Evolutionary conservation across 2,329 filamentous ascomycete genomes (phyloP), one percentile per base, ranked within the genome.

Genomic region (Xylariaceae sp.): DNA sequence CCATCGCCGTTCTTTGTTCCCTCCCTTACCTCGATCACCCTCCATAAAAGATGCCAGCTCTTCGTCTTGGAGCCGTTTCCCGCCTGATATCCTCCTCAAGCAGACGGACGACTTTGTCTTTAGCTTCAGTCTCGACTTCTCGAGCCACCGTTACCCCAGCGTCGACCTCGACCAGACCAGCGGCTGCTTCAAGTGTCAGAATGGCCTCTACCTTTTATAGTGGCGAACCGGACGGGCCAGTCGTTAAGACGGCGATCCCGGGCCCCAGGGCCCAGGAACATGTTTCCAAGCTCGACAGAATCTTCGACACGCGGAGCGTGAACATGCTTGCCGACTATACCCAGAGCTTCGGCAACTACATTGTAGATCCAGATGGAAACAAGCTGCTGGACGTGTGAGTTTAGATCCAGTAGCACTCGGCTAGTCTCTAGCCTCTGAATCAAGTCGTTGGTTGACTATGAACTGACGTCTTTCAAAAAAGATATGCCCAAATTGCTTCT

Each of bases 401-500:
- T 45, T 19, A 40, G 8, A 19, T 37, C 35, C 12, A 37, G 8
- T 11, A 9, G 31, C 19, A 11, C 34, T 41, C 19, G n/a, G 19
- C 43, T 29, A 29, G 40, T 44, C 34, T 30, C 49, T 44, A 5
- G 5, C 8, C 8, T 5, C 32, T 8, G 8, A 30, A 7, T 37
- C 44, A 29, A 40, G 47, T 51, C 19, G 1, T 19, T 19, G 9
- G 6, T 5, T 29, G 2, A 19, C 11, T 11, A 12, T 44, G 37
- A 48, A 58, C 60, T 62, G 35, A 63, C 55, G 31, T 12, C 44
- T 41, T 37, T 7, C 35, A 9, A 6, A 11, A 55, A 62, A 87
- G 85, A 56, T 92, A 92, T 68, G 88, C 91, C 50, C 91, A 96
- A 74, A 96, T 96, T 68, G 91, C 91, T 60, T 95, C 89, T 42